phyloP scores from a whole-genome alignment of 2,329 filamentous ascomycete genomes.

The Penicillium decumbens region DNA sequence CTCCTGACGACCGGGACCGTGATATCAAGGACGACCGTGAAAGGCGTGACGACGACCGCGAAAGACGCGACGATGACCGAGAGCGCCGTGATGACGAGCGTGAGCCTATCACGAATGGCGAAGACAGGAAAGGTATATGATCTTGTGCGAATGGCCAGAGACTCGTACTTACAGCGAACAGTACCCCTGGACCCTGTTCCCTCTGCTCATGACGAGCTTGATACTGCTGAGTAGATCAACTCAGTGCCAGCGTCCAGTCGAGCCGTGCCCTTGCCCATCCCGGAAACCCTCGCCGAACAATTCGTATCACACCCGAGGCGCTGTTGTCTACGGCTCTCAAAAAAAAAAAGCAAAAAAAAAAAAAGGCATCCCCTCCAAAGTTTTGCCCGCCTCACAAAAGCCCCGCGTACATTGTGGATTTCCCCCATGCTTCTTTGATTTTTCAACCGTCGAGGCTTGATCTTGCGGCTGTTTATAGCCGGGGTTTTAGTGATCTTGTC shows the following conservation, averaged over 20 bases:
- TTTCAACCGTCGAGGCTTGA: not conserved
- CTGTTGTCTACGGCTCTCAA: not conserved
- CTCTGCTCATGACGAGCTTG: constrained; percentile 86
- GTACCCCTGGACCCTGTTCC: constrained; percentile 69
- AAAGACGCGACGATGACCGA: constrained; percentile 65
- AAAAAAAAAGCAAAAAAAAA: no score
- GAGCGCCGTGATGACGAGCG: constrained; percentile 67
- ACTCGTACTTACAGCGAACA: constrained; percentile 23
- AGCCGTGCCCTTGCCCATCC: not conserved
- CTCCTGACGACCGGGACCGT: constrained; percentile 23
- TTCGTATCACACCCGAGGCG: not conserved
- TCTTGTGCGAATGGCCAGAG: not conserved
- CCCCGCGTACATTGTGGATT: not conserved
- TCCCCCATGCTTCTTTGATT: not conserved
- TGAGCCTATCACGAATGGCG: constrained; percentile 74
- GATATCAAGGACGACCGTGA: constrained; percentile 22
- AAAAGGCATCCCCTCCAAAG: not conserved
- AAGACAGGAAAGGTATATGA: constrained; percentile 79
- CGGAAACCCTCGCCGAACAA: not conserved
- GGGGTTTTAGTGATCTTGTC: not conserved
- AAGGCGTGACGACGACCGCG: constrained; percentile 58
- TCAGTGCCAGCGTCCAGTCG: constrained; percentile 14
- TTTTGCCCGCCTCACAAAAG: not conserved
- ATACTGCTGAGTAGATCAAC: constrained; percentile 72
- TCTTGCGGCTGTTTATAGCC: not conserved